Evolutionary conservation across 495 filamentous ascomycete genomes (phyloP), one percentile per base, ranked within the genome.

Genomic region (Neurospora sp.): DNA sequence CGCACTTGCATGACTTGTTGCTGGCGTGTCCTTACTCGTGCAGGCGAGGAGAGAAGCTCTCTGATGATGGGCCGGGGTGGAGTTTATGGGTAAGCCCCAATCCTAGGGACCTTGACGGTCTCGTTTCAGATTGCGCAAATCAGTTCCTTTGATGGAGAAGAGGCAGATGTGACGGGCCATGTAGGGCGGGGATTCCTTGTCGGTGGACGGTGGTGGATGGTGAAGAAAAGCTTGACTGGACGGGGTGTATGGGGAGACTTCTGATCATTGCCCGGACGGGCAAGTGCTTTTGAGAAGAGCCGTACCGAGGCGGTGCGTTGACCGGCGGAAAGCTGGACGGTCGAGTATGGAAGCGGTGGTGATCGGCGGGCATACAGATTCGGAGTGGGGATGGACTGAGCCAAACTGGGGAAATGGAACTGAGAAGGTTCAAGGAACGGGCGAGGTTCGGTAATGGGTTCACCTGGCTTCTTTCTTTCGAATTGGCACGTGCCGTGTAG

Each of bases 221-320:
- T 20, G 23, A 46, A 41, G 31, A 44, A 18, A 48, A 41, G 70
- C 69, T 46, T 38, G 72, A 71, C 70, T 44, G 70, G 70, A 69
- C 39, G 70, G 41, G 54, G 69, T 20, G 70, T 74, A 70, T 75
- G 69, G 37, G 38, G 27, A 42, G 12, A 4, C 5, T 41, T 75
- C 77, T n/a, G 74, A 78, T 78, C 77, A 71, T 77, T 78, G 31
- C 77, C 71, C 20, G 39, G 40, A 74, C 72, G 40, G 72, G 77
- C 71, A 75, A 75, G 69, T 66, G 35, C 46, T 38, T 38, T 23
- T 46, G 44, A 74, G 46, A 75, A 70, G 39, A 76, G 71, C 71
- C 54, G 54, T 66, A 35, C 54, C 54, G 14, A 66, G 54, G 54
- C 54, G 54, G 54, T 35, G 54, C 54, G 27, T 35, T 14, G 54